A percentile compares a stretch with the other conserved stretches of the same genome.
phyloP scores from a whole-genome alignment of 2,329 filamentous ascomycete species.

The Talaromyces sp. region DNA sequence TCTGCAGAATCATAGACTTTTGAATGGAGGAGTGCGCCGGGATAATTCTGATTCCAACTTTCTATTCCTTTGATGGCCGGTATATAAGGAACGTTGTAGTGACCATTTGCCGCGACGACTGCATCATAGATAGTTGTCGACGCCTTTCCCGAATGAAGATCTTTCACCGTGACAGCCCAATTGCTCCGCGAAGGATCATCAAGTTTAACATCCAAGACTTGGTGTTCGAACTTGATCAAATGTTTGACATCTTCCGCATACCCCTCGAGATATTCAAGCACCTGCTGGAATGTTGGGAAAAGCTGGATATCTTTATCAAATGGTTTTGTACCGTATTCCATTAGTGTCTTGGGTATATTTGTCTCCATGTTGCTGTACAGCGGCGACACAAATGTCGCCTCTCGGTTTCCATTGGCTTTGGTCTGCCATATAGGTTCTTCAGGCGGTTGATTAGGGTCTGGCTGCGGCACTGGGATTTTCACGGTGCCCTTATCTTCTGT shows the following conservation, averaged over 20 bases:
- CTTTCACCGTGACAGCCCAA: constrained; percentile 59
- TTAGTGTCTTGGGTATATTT: constrained; percentile 77
- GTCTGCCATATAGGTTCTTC: constrained; percentile 57
- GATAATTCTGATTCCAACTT: constrained; percentile 56
- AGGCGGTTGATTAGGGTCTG: constrained; percentile 53
- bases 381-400: constrained; percentile 69
- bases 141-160: constrained; percentile 42
- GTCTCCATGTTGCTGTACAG: constrained; percentile 80
- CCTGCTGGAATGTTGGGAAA: constrained; percentile 67
- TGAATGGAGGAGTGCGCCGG: constrained; percentile 63
- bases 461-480: constrained; percentile 58
- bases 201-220: constrained; percentile 57
- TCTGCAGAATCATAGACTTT: constrained; percentile 70
- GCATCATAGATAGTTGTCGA: constrained; percentile 61
- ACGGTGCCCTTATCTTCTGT: constrained; percentile 41
- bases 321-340: constrained; percentile 68
- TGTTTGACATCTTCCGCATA: constrained; percentile 66
- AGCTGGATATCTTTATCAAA: constrained; percentile 63
- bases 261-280: constrained; percentile 66
- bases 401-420: constrained; percentile 14
- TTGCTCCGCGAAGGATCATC: constrained; percentile 28
- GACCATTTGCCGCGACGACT: constrained; percentile 68
- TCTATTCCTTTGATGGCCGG: constrained; percentile 58
- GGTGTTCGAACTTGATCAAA: constrained; percentile 64
- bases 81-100: constrained; percentile 65